Evolutionary conservation across 2,329 filamentous ascomycete genomes (phyloP).

Genomic region (Pseudogymnoascus sp.): DNA sequence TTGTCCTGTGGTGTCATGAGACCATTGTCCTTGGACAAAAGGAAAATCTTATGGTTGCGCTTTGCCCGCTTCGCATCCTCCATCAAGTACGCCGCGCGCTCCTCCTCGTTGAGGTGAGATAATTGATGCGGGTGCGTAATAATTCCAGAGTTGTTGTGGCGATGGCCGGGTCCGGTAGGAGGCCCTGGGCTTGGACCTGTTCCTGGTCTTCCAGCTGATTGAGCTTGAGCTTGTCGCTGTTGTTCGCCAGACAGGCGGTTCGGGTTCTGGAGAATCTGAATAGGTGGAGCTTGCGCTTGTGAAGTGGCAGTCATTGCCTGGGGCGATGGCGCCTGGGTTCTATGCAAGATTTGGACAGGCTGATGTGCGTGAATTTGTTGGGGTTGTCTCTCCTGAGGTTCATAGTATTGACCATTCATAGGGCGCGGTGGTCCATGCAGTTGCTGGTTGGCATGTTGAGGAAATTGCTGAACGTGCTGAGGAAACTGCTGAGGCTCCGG

Average conservation of each 20-base stretch:
- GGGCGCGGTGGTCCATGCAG: conserved; percentile 24
- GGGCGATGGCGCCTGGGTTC: conserved; percentile 20
- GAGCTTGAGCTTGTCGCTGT: conserved; percentile 31
- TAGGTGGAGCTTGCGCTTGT: conserved; percentile 47
- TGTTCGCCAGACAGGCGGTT: conserved; percentile 51
- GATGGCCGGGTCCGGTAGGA: conserved; percentile 19
- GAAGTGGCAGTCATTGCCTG: conserved; percentile 29
- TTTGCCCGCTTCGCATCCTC: conserved; percentile 94
- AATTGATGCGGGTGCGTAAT: conserved; percentile 66
- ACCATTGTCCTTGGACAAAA: conserved; percentile 87
- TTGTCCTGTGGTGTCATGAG: conserved; percentile 99
- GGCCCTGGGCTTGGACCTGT: conserved; percentile 15
- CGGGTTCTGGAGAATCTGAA: conserved; percentile 73
- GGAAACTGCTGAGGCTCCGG: conserved; percentile 23
- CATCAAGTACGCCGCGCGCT: conserved; percentile 72
- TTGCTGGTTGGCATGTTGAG: conserved; percentile 23
- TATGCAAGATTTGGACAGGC: conserved; percentile 21
- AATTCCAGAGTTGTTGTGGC: conserved; percentile 35
- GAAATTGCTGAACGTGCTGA: conserved; percentile 25
- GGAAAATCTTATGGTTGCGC: conserved; percentile 94
- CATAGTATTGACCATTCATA: neutral
- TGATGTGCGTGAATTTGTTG: conserved; percentile 14
- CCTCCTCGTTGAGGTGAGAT: conserved; percentile 69
- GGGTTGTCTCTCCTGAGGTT: conserved; percentile 1
- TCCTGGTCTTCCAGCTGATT: conserved; percentile 27